Conservation (phyloP, 2,329 filamentous ascomycete genomes). For the Orbilia javanica region DNA sequence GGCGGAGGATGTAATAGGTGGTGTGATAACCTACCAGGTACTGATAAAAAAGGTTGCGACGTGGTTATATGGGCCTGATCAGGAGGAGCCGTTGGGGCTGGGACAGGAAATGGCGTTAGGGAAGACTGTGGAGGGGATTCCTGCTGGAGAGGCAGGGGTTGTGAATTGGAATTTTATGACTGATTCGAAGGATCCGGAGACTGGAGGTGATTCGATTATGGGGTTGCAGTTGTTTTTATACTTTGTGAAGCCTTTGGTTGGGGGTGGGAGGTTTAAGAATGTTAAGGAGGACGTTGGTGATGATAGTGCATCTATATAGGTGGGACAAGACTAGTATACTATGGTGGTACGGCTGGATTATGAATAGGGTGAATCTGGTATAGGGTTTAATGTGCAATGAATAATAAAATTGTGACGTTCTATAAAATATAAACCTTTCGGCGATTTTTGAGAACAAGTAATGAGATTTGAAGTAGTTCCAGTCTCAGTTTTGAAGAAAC, state of each 20-base stretch:
- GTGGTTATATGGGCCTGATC: conserved; percentile 44
- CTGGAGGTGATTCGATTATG: conserved; percentile 13
- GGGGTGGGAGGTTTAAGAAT: conserved; percentile 28
- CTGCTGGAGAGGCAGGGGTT: conserved; percentile 35
- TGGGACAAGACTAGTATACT: neutral
- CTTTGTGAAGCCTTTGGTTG: conserved; percentile 46
- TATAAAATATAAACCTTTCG: no score
- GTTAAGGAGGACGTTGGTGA: neutral
- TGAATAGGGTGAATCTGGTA: no score
- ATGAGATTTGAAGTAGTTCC: no score
- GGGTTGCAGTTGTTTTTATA: conserved; percentile 37
- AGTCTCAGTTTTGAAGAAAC: neutral
- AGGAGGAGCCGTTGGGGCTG: neutral
- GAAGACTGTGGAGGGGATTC: conserved; percentile 21
- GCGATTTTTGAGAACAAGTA: no score
- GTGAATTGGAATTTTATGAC: conserved; percentile 45
- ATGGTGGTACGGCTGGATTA: no score
- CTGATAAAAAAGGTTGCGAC: conserved; percentile 5
- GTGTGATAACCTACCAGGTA: conserved; percentile 25
- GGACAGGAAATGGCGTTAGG: neutral
- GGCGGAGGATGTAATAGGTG: conserved; percentile 29
- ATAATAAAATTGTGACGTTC: no score
- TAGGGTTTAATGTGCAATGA: no score
- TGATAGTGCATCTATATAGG: neutral
- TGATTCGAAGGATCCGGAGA: neutral